phyloP scores from a whole-genome alignment of 2,329 filamentous ascomycete genomes.

The Exutisphaerella laricina region DNA sequence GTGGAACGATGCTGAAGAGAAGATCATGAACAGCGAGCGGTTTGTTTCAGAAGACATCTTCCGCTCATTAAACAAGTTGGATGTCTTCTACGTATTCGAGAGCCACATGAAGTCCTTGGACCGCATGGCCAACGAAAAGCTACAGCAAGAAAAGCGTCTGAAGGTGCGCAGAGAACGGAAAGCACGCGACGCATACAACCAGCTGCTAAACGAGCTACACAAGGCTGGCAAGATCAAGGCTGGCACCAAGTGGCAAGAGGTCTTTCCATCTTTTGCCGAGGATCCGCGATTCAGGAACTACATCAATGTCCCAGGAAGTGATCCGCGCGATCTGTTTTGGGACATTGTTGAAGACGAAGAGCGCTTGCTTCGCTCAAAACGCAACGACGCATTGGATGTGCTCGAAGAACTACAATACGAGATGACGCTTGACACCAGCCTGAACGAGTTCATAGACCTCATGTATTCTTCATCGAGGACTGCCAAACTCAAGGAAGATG shows the following conservation, averaged over 20 bases:
- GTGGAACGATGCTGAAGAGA: conserved; percentile 83
- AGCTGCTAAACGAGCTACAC: conserved; percentile 68
- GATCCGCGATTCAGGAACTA: conserved; percentile 80
- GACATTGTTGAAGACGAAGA: conserved; percentile 93
- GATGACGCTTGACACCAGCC: conserved; percentile 75
- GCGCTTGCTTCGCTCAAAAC: conserved; percentile 41
- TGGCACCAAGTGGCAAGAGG: conserved; percentile 80
- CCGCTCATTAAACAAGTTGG: conserved; percentile 75
- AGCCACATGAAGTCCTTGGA: conserved; percentile 91
- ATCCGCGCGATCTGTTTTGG: conserved; percentile 88
- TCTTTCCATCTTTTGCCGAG: conserved; percentile 67
- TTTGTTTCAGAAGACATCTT: conserved; percentile 82
- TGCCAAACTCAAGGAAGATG: conserved; percentile 76
- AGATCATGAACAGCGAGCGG: conserved; percentile 69
- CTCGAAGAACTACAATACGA: conserved; percentile 78
- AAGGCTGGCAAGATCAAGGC: conserved; percentile 77
- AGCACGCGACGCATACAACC: conserved; percentile 73
- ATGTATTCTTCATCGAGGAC: conserved; percentile 84
- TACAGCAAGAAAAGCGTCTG: conserved; percentile 78
- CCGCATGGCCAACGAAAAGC: conserved; percentile 81
- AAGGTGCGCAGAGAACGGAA: conserved; percentile 79
- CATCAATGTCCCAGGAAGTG: conserved; percentile 60
- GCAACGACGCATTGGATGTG: conserved; percentile 31
- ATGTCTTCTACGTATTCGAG: conserved; percentile 89
- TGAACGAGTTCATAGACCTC: conserved; percentile 79